phyloP scores from a whole-genome alignment of 208 protist species.

The Vickermania spadyakhi region DNA sequence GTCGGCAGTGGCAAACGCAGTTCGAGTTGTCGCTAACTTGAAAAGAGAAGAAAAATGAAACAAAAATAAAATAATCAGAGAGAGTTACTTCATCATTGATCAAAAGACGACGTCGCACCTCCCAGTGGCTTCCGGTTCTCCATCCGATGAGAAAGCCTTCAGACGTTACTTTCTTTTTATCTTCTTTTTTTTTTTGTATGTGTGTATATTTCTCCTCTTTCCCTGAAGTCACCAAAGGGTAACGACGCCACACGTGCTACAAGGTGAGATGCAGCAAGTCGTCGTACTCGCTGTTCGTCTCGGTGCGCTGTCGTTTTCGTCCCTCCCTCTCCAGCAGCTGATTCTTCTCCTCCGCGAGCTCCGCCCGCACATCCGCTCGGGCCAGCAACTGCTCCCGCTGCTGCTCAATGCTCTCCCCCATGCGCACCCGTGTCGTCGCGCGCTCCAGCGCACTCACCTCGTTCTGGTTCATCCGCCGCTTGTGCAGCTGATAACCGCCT shows the following conservation, averaged over 20 bases:
- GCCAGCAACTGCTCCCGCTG: constrained; percentile 60
- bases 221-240: no score
- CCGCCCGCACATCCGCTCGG: constrained; percentile 45
- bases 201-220: no score
- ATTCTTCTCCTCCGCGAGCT: constrained; percentile 42
- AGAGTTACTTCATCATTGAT: no score
- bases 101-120: no score
- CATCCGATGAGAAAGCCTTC: no score
- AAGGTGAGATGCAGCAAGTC: constrained; percentile 57
- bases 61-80: no score
- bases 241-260: constrained; percentile 3
- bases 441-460: constrained; percentile 52
- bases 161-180: no score
- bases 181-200: no score
- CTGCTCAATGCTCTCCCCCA: constrained; percentile 81
- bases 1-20: no score
- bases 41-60: no score
- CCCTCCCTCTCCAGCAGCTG: constrained; percentile 26
- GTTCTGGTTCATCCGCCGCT: constrained; percentile 42
- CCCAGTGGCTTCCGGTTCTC: no score
- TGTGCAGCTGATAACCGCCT: constrained; percentile 43
- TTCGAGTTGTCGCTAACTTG: no score
- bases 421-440: constrained; percentile 57
- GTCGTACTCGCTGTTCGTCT: constrained; percentile 42
- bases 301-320: constrained; percentile 34